These are phyloP conservation scores for Fusarium multiceps DNA, from an alignment of 2,329 filamentous ascomycete genomes.

Conservation along the genomic window DNA sequence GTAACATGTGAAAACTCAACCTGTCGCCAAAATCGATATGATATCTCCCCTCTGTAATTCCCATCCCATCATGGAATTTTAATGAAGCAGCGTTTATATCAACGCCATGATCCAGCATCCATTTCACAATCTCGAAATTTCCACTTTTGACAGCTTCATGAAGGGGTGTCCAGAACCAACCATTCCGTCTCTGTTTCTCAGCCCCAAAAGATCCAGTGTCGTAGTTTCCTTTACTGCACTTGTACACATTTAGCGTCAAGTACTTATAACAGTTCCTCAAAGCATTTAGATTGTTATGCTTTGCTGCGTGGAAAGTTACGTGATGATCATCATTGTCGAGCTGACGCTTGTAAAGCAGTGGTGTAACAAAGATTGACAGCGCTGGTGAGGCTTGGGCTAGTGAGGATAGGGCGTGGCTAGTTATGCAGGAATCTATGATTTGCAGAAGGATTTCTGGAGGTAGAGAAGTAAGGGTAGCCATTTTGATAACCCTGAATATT, in stretches of 20 bases:
- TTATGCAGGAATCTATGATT: not conserved
- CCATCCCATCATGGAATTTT: not conserved
- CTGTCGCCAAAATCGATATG: constrained; percentile 22
- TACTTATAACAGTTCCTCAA: not conserved
- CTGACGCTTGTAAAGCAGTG: constrained; percentile 26
- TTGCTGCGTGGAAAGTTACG: constrained; percentile 22
- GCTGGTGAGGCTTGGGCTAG: not conserved
- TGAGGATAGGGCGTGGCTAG: not conserved
- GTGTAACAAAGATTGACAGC: constrained; percentile 2
- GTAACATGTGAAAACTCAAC: constrained; percentile 9
- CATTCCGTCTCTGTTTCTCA: not conserved
- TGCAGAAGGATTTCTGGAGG: not conserved
- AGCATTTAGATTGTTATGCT: not conserved
- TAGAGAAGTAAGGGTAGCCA: not conserved
- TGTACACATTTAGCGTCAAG: not conserved
- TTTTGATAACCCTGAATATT: not conserved
- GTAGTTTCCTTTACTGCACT: not conserved
- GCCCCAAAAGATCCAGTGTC: not conserved
- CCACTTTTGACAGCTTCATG: constrained; percentile 3
- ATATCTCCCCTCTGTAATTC: constrained; percentile 2
- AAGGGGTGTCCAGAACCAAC: constrained; percentile 8
- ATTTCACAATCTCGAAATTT: constrained; percentile 6
- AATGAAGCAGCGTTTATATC: constrained; percentile 15
- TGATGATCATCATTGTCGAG: constrained; percentile 7
- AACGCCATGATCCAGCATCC: constrained; percentile 9